Base-by-base conservation (phyloP, 768 basidiomycete genomes). In the Leccinum olivaceopallidum region DNA sequence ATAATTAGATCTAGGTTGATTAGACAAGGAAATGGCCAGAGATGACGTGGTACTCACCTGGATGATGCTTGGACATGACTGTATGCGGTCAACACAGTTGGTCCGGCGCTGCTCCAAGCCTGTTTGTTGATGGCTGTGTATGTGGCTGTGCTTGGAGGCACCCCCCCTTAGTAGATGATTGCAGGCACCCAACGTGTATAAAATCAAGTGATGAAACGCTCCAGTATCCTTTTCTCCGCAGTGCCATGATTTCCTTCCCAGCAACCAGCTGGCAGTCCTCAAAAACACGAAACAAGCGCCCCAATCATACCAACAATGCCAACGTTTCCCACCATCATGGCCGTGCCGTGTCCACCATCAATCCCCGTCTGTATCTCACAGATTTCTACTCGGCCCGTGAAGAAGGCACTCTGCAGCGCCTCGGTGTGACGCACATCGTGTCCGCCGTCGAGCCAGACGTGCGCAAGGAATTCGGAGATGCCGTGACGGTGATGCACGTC, bases 11-110 rank as follows among this genome's bases (percentile, higher is more conserved):
- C 96, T 95, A 56, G 0, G 53, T 26, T 8, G 49, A n/a, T 63
- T 42, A 64, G 57, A 62, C 1, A 10, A 10, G 10, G 13, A 13
- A 12, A 22, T 9, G 7, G 1, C 42, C 32, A 5, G 9, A 9
- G 6, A 22, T 12, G 48, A 55, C 18, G 22, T 22, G 8, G 24
- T 54, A 60, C 76, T 50, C 60, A 90, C 90, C 91, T 62, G 92
- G 92, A 76, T 94, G 92, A 74, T 95, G 94, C 71, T 94, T 94
- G 20, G 93, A 95, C 94, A 92, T 91, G 72, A 48, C 55, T 60
- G 69, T 68, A 59, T 56, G 69, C 22, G 59, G 52, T 57, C 59
- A 60, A 63, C 16, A n/a, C 4, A 5, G 7, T 14, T 18, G 30
- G 12, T n/a, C 9, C 39, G 2, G 18, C 8, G 4, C 20, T 6